Conservation (phyloP, 2,329 filamentous ascomycete genomes). For the Aspergillus sp. region DNA sequence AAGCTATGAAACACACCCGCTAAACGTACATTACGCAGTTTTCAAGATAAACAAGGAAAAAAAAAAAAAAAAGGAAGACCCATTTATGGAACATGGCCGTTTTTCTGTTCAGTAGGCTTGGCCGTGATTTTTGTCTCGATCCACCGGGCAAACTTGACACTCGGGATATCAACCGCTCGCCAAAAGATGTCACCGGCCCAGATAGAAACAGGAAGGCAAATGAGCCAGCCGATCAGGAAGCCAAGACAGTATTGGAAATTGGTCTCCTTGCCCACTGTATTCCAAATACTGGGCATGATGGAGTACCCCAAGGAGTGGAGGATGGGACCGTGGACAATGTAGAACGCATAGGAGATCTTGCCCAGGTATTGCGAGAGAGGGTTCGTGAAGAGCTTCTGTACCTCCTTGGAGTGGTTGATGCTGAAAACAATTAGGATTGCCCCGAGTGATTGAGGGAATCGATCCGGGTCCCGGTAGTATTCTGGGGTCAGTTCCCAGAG, state of each 20-base stretch:
- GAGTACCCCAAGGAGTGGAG: slow-evolving; percentile 41
- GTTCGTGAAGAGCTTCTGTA: slow-evolving; percentile 39
- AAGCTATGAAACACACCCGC: too few species aligned
- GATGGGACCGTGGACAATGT: slow-evolving; percentile 44
- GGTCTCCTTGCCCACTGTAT: slow-evolving; percentile 33
- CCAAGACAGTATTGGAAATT: slow-evolving; percentile 35
- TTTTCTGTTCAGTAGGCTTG: slow-evolving; percentile 9
- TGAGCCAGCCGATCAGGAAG: slow-evolving; percentile 34
- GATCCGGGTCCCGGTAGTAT: slow-evolving; percentile 38
- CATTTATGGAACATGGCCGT: slow-evolving; percentile 5
- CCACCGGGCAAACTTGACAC: slow-evolving; percentile 48
- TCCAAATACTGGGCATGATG: slow-evolving; percentile 39
- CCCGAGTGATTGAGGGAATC: slow-evolving; percentile 41
- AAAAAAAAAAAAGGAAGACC: background rate
- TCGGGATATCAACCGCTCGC: slow-evolving; percentile 50
- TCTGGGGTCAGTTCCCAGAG: slow-evolving; percentile 34
- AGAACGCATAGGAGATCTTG: slow-evolving; percentile 45
- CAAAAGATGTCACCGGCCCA: slow-evolving; percentile 59
- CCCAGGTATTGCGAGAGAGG: slow-evolving; percentile 42
- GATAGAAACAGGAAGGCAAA: slow-evolving; percentile 40
- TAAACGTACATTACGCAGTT: too few species aligned
- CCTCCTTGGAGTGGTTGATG: slow-evolving; percentile 35
- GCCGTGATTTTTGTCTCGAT: slow-evolving; percentile 36
- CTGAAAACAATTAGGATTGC: slow-evolving; percentile 39
- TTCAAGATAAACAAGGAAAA: background rate